phyloP scores from a whole-genome alignment of 75 land plant genomes.

The Chamaecyparis obtusa region DNA sequence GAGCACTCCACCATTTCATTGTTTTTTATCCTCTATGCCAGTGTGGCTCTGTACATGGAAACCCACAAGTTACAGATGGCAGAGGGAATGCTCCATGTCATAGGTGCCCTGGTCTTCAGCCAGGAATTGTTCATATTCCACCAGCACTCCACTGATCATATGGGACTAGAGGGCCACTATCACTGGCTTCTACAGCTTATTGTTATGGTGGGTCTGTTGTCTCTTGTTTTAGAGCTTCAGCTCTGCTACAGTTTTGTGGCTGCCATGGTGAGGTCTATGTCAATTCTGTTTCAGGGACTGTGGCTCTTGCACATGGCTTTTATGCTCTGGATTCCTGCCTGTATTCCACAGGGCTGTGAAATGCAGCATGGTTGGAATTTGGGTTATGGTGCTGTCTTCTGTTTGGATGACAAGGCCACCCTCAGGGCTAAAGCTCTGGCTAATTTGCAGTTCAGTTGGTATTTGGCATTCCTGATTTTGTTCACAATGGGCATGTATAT shows the following conservation, averaged over 20 bases:
- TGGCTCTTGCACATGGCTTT: constrained; percentile 74
- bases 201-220: constrained; percentile 39
- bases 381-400: background rate
- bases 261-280: background rate
- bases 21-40: constrained; percentile 55
- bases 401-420: background rate
- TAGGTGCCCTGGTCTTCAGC: constrained; percentile 57
- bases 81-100: constrained; percentile 23
- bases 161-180: constrained; percentile 83
- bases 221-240: constrained; percentile 44
- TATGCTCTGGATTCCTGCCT: constrained; percentile 59
- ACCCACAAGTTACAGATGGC: constrained; percentile 8
- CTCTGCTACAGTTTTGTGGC: background rate
- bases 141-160: constrained; percentile 86
- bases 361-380: constrained; percentile 7
- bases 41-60: constrained; percentile 25
- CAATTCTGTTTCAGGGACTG: constrained; percentile 32
- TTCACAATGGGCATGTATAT: background rate
- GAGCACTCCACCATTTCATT: constrained; percentile 87
- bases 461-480: background rate
- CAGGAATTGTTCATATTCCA: constrained; percentile 80
- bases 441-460: background rate
- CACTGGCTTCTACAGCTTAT: constrained; percentile 72
- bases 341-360: constrained; percentile 54
- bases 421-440: background rate